Percentiles rank a stretch among this genome's conserved stretches.
Evolutionary conservation across 129 eudicot species (phyloP).

Genomic region (Rutidosis leptorrhynchoides): DNA sequence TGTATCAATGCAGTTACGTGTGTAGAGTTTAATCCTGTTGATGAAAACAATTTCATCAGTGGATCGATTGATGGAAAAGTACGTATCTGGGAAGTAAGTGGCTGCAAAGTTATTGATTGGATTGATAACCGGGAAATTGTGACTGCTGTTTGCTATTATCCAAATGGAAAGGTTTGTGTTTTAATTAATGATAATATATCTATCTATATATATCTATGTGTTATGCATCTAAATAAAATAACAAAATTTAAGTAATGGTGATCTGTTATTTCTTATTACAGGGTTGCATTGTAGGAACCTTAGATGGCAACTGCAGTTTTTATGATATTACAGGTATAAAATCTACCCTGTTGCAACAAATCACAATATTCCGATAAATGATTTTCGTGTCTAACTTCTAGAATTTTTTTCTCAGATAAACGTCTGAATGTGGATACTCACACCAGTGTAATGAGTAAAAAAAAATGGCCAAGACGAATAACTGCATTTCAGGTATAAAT

Average conservation of each 20-base stretch:
- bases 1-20: constrained; percentile 73
- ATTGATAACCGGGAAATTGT: constrained; percentile 31
- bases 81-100: constrained; percentile 28
- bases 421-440: constrained; percentile 22
- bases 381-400: neutral
- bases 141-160: constrained; percentile 34
- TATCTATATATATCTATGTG: too few relatives aligned
- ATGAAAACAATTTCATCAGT: constrained; percentile 33
- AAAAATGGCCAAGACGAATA: constrained; percentile 34
- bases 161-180: constrained; percentile 39
- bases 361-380: neutral
- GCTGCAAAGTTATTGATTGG: constrained; percentile 32
- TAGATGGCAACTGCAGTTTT: constrained; percentile 38
- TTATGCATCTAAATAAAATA: neutral
- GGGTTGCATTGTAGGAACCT: constrained; percentile 41
- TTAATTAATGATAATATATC: too few relatives aligned
- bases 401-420: constrained; percentile 26
- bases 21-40: constrained; percentile 61
- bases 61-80: constrained; percentile 42
- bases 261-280: neutral
- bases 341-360: neutral
- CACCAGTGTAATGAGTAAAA: constrained; percentile 25
- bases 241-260: neutral
- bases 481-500: constrained; percentile 33
- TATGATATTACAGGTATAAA: constrained; percentile 35